Percentiles rank a stretch among this genome's conserved stretches.
Evolutionary conservation across 1,284 basidiomycete species (phyloP).

Genomic region (Trichosporon sp.): DNA sequence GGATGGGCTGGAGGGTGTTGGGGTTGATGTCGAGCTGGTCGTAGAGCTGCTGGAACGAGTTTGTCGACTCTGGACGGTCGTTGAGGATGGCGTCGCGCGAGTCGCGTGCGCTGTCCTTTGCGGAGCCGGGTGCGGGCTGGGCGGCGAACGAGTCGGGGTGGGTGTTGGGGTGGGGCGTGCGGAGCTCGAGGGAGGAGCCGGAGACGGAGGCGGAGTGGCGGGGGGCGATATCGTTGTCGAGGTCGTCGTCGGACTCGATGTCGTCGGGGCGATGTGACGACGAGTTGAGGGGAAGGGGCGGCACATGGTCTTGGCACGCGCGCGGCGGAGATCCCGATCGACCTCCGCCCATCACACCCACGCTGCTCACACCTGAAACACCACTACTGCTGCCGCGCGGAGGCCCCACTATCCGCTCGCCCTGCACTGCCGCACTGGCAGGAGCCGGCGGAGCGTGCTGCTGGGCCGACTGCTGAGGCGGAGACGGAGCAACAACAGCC

Average conservation of each 20-base stretch:
- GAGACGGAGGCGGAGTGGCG: constrained; percentile 5
- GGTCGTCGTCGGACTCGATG: not conserved
- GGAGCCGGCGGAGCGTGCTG: not conserved
- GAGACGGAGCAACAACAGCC: too few relatives aligned
- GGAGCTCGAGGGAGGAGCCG: constrained; percentile 10
- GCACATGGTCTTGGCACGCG: not conserved
- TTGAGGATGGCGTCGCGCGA: not conserved
- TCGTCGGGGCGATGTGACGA: not conserved
- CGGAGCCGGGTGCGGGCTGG: not conserved
- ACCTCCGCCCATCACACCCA: not conserved
- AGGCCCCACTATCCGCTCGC: not conserved
- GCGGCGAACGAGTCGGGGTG: constrained; percentile 31
- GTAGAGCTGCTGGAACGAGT: constrained; percentile 43
- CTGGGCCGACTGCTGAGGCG: too few relatives aligned
- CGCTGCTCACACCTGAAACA: not conserved
- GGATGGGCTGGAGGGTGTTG: not conserved
- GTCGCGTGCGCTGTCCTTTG: not conserved
- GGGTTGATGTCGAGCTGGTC: constrained; percentile 39
- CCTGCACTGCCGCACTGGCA: too few relatives aligned
- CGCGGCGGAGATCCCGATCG: not conserved
- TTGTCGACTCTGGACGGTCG: not conserved
- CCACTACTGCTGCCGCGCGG: not conserved
- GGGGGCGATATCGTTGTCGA: not conserved
- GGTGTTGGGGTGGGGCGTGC: constrained; percentile 4
- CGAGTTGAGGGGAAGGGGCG: not conserved